phyloP scores from a whole-genome alignment of 2,329 filamentous ascomycete genomes.

The Cladobotryum mycophilum region DNA sequence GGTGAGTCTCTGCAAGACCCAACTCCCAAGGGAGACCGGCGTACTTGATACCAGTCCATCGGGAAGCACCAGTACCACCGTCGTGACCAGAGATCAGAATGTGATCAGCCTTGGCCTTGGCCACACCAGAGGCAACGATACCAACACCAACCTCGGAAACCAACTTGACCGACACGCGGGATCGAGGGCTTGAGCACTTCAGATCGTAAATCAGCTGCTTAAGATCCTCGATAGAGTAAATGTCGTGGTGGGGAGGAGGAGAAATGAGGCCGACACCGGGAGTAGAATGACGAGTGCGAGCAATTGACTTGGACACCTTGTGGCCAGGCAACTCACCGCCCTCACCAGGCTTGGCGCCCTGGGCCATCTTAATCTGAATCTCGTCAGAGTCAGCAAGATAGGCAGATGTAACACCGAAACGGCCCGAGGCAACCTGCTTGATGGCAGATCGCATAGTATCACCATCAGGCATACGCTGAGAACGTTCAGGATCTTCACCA shows the following conservation, averaged over 20 bases:
- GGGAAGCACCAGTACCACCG: slow-evolving; percentile 90
- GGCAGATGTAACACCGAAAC: slow-evolving; percentile 91
- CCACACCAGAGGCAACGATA: slow-evolving; percentile 94
- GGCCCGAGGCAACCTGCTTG: slow-evolving; percentile 93
- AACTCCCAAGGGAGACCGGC: slow-evolving; percentile 95
- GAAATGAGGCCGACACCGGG: slow-evolving; percentile 95
- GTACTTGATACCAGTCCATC: slow-evolving; percentile 99
- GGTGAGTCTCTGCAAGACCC: slow-evolving; percentile 93
- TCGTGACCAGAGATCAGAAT: slow-evolving; percentile 96
- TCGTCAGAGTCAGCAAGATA: slow-evolving; percentile 95
- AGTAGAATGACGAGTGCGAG: slow-evolving; percentile 89
- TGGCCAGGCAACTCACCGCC: slow-evolving; percentile 95
- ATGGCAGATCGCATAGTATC: slow-evolving; percentile 97
- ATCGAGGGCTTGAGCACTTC: slow-evolving; percentile 90
- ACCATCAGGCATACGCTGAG: slow-evolving; percentile 77
- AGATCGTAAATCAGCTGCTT: slow-evolving; percentile 98
- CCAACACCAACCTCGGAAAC: slow-evolving; percentile 96
- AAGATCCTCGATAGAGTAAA: slow-evolving; percentile 96
- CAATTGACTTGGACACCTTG: slow-evolving; percentile 93
- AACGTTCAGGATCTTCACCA: slow-evolving; percentile 91
- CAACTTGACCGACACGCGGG: slow-evolving; percentile 92
- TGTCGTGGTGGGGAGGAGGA: slow-evolving; percentile 93
- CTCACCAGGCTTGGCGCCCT: slow-evolving; percentile 95
- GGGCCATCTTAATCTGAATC: slow-evolving; percentile 98
- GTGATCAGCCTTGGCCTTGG: slow-evolving; percentile 95